A percentile compares a stretch with the other conserved stretches of the same genome.
These are phyloP conservation scores for Eremothecium coryli DNA, from an alignment of 1,139 yeast species.

Conservation along the genomic window DNA sequence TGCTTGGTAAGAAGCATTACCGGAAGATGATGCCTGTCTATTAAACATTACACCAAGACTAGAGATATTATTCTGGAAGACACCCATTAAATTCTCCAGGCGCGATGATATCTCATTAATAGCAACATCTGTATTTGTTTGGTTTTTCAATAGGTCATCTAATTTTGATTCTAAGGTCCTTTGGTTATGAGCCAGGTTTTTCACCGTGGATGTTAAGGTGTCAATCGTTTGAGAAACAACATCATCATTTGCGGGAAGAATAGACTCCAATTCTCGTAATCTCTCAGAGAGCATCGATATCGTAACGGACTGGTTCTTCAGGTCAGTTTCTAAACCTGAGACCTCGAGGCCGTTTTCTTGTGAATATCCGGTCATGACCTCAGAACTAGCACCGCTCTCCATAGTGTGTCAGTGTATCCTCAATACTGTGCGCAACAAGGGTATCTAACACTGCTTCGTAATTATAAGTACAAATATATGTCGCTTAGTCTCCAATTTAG, in stretches of 20 bases:
- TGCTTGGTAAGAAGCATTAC: conserved; percentile 2
- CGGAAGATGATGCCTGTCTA: conserved; percentile 1
- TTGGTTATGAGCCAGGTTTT: conserved; percentile 28
- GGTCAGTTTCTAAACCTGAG: conserved; percentile 4
- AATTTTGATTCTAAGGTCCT: conserved; percentile 28
- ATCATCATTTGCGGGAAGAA: conserved; percentile 16
- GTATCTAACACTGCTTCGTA: too few species aligned
- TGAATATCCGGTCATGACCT: not conserved
- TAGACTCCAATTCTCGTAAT: conserved; percentile 13
- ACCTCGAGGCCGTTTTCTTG: not conserved
- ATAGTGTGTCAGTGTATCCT: not conserved
- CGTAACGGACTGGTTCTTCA: conserved; percentile 9
- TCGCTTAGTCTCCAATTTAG: not conserved
- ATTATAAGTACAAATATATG: too few species aligned
- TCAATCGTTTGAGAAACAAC: conserved; percentile 15
- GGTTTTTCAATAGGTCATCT: conserved; percentile 30
- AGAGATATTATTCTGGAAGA: not conserved
- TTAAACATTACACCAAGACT: not conserved
- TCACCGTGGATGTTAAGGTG: conserved; percentile 20
- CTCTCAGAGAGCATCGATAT: conserved; percentile 8
- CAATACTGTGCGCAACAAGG: too few species aligned
- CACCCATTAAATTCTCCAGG: not conserved
- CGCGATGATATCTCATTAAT: conserved; percentile 25
- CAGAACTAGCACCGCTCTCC: not conserved
- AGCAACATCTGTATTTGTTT: conserved; percentile 29